These are phyloP conservation scores for Salisapilia sapeloensis DNA, from an alignment of 352 stramenopile genomes.

Conservation along the genomic window DNA sequence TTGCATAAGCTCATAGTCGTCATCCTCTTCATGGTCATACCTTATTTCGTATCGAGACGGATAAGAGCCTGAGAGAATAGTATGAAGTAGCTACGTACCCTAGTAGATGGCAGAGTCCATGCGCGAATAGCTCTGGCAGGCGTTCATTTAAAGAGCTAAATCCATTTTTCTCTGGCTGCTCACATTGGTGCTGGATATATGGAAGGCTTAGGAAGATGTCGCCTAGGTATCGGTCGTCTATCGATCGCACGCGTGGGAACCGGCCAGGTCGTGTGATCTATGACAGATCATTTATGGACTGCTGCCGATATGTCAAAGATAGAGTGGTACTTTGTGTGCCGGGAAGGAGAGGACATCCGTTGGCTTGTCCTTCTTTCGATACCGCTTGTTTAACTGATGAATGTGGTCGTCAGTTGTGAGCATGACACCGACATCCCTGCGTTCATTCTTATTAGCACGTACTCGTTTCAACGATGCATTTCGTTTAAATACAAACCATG, in stretches of 20 bases:
- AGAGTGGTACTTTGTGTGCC: slow-evolving; percentile 33
- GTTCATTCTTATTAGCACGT: neutral
- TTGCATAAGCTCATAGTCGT: slow-evolving; percentile 61
- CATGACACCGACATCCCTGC: slow-evolving; percentile 62
- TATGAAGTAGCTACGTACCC: slow-evolving; percentile 30
- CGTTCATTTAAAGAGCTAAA: slow-evolving; percentile 39
- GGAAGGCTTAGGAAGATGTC: slow-evolving; percentile 74
- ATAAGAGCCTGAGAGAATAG: too few species aligned
- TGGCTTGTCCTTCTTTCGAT: slow-evolving; percentile 58
- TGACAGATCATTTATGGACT: too few species aligned
- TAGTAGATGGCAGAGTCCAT: slow-evolving; percentile 71
- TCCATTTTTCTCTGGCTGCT: slow-evolving; percentile 30
- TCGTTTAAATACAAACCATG: slow-evolving; percentile 20
- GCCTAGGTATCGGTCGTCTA: slow-evolving; percentile 55
- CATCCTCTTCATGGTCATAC: slow-evolving; percentile 67
- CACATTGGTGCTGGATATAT: slow-evolving; percentile 59
- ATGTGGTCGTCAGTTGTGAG: slow-evolving; percentile 66
- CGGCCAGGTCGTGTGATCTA: slow-evolving; percentile 37
- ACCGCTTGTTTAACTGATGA: slow-evolving; percentile 48
- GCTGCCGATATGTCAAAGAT: neutral
- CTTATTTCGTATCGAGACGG: slow-evolving; percentile 7
- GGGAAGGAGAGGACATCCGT: slow-evolving; percentile 76
- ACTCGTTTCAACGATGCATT: slow-evolving; percentile 1
- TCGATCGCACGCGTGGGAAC: slow-evolving; percentile 25
- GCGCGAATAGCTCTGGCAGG: slow-evolving; percentile 53